Evolutionary conservation across 805 yeast genomes (phyloP).

Genomic region (Maudiozyma barnettii): DNA sequence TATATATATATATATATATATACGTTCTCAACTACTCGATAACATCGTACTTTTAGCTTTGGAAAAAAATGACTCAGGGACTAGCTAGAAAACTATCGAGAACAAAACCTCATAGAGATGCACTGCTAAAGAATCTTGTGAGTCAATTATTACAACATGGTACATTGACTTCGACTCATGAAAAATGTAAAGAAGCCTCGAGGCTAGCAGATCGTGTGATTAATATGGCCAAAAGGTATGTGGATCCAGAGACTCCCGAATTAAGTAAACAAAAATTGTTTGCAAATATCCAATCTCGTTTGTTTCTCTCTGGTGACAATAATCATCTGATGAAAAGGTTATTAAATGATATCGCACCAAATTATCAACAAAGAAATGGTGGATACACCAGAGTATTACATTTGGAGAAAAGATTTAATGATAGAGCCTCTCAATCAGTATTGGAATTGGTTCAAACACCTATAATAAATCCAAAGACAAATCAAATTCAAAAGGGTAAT

Average conservation of each 20-base stretch:
- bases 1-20: too few species aligned
- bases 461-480: constrained; percentile 13
- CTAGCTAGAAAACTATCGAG: constrained; percentile 29
- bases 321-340: constrained; percentile 52
- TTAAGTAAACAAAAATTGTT: constrained; percentile 4
- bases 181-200: constrained; percentile 65
- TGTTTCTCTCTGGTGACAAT: constrained; percentile 38
- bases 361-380: constrained; percentile 55
- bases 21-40: not conserved
- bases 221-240: constrained; percentile 41
- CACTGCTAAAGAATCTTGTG: constrained; percentile 55
- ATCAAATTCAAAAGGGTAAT: constrained; percentile 21
- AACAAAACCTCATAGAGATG: constrained; percentile 42
- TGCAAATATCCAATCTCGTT: constrained; percentile 32
- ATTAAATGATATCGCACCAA: constrained; percentile 49
- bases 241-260: constrained; percentile 10
- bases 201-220: constrained; percentile 54
- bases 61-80: constrained; percentile 27
- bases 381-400: constrained; percentile 82
- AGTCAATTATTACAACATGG: constrained; percentile 63
- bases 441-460: constrained; percentile 75
- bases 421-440: constrained; percentile 82
- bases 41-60: too few species aligned
- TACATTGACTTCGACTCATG: constrained; percentile 60
- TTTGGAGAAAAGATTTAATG: constrained; percentile 80